phyloP scores from a whole-genome alignment of 257 asterid species.

The Leonotis leonurus region DNA sequence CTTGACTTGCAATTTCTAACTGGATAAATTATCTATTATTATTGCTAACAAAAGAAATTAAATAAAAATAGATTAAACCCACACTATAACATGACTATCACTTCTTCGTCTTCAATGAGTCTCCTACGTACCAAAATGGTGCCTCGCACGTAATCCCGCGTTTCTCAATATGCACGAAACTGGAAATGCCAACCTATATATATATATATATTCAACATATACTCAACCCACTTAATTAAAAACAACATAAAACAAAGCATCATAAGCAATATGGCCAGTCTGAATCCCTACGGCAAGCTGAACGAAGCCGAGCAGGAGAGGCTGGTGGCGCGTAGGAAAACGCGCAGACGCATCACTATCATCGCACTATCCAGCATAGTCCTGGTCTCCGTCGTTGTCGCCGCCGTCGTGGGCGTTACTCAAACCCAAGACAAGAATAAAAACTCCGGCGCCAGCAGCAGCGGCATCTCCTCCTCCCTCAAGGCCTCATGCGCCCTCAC shows the following conservation, averaged over 20 bases:
- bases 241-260: background rate
- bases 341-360: slow-evolving; percentile 43
- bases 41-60: background rate
- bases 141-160: slow-evolving; percentile 38
- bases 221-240: slow-evolving; percentile 4
- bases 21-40: background rate
- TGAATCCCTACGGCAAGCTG: slow-evolving; percentile 50
- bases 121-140: slow-evolving; percentile 11
- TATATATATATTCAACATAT: slow-evolving; percentile 4
- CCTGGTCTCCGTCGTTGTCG: slow-evolving; percentile 46
- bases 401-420: slow-evolving; percentile 44
- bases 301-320: slow-evolving; percentile 52
- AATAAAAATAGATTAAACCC: too few relatives aligned
- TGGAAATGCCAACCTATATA: too few relatives aligned
- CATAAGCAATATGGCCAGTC: slow-evolving; percentile 32
- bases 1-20: slow-evolving; percentile 7
- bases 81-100: slow-evolving; percentile 31
- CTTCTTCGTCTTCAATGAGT: slow-evolving; percentile 7
- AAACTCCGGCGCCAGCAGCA: background rate
- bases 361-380: slow-evolving; percentile 44
- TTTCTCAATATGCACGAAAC: background rate
- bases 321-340: slow-evolving; percentile 38
- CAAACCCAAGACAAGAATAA: slow-evolving; percentile 20
- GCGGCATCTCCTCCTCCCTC: slow-evolving; percentile 21
- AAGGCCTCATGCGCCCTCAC: slow-evolving; percentile 40